phyloP scores from a whole-genome alignment of 306 rosid species.

The Arachis hypogaea region DNA sequence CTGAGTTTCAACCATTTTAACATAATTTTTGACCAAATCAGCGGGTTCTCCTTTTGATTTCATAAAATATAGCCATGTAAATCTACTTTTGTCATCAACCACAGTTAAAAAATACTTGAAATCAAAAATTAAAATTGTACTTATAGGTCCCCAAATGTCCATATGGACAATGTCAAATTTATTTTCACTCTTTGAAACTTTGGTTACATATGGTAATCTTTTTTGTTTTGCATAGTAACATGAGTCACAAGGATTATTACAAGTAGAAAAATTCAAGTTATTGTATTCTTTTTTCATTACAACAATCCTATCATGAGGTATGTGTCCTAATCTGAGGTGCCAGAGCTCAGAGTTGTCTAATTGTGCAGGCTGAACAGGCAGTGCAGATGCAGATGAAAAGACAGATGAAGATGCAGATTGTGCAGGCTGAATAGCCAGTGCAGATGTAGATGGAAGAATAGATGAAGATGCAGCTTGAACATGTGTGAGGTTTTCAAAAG shows the following conservation, averaged over 20 bases:
- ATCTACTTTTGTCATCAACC: background rate
- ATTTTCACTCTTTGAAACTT: background rate
- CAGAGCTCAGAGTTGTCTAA: background rate
- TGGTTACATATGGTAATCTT: background rate
- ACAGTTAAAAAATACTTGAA: too few species aligned
- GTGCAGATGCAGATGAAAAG: too few species aligned
- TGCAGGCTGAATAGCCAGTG: background rate
- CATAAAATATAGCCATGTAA: background rate
- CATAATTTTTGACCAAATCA: background rate
- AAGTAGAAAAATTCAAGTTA: background rate
- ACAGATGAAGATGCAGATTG: too few species aligned
- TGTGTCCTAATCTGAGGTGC: background rate
- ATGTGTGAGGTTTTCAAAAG: too few species aligned
- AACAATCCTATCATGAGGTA: too few species aligned
- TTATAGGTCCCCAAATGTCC: background rate
- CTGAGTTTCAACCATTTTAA: background rate
- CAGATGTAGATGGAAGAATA: too few species aligned
- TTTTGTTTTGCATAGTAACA: background rate
- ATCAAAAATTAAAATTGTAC: too few species aligned
- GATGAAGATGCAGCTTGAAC: too few species aligned
- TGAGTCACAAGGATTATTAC: background rate
- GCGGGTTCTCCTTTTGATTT: background rate
- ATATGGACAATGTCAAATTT: background rate
- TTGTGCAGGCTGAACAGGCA: too few species aligned
- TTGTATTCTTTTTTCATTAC: background rate